Conservation (phyloP, 306 rosid species). For the Begonia peltatifolia region DNA sequence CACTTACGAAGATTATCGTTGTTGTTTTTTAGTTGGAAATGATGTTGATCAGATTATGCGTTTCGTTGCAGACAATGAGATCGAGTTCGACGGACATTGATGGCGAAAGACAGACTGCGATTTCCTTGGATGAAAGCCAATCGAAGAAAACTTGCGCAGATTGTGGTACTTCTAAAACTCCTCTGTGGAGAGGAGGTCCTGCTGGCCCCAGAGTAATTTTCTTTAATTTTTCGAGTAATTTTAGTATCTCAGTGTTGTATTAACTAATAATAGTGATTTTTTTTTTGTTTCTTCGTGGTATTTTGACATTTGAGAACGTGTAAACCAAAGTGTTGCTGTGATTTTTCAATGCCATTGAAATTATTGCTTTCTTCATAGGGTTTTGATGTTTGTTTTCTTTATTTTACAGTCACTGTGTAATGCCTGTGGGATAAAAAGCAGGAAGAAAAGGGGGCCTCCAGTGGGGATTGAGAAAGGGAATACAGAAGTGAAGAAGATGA, state of each 20-base stretch:
- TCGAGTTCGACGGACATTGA: slow-evolving; percentile 47
- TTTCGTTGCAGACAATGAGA: slow-evolving; percentile 37
- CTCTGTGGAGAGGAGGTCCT: slow-evolving; percentile 95
- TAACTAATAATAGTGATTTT: not conserved
- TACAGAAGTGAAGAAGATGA: slow-evolving; percentile 25
- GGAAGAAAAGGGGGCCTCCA: slow-evolving; percentile 80
- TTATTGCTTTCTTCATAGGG: no score
- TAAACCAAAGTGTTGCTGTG: no score
- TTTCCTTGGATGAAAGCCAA: slow-evolving; percentile 23
- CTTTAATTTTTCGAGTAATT: not conserved
- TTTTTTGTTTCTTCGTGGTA: not conserved
- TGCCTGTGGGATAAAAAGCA: slow-evolving; percentile 95
- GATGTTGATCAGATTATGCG: not conserved
- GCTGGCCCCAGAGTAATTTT: slow-evolving; percentile 78
- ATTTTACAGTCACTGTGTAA: slow-evolving; percentile 63
- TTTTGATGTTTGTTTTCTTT: no score
- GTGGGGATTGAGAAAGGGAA: slow-evolving; percentile 47
- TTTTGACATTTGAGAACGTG: not conserved
- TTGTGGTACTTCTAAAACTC: slow-evolving; percentile 86
- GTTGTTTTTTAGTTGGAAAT: slow-evolving; percentile 16
- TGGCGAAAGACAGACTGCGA: slow-evolving; percentile 23
- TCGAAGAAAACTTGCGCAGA: slow-evolving; percentile 72
- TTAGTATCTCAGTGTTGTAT: no score
- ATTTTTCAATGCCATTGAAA: no score
- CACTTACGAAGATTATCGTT: not conserved